Conservation (phyloP, 495 filamentous ascomycete genomes). For the Annulohypoxylon stygium region DNA sequence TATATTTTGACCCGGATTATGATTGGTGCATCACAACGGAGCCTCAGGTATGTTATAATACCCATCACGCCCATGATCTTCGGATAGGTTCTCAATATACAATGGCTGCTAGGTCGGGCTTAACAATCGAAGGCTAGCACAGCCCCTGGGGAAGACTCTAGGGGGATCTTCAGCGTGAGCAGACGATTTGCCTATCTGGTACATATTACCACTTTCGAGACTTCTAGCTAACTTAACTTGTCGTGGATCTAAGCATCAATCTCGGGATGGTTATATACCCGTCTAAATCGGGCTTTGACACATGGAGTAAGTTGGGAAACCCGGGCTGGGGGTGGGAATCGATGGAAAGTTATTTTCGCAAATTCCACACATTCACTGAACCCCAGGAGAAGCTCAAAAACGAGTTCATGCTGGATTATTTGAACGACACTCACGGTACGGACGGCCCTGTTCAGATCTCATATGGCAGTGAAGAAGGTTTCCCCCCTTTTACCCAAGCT, state of each 20-base stretch:
- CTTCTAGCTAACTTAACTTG: neutral
- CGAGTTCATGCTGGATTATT: constrained; percentile 19
- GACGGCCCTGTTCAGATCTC: constrained; percentile 15
- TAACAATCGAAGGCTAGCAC: constrained; percentile 10
- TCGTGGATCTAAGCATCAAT: constrained; percentile 4
- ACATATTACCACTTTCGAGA: neutral
- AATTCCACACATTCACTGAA: constrained; percentile 37
- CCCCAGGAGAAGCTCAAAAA: constrained; percentile 19
- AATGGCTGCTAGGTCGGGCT: neutral
- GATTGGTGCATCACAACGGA: constrained; percentile 27
- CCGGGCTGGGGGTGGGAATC: constrained; percentile 48
- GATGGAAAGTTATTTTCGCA: constrained; percentile 42
- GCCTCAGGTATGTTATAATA: constrained; percentile 14
- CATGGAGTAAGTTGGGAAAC: constrained; percentile 69
- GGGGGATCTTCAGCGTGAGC: constrained; percentile 24
- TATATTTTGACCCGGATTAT: constrained; percentile 15
- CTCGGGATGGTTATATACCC: constrained; percentile 22
- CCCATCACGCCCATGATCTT: neutral
- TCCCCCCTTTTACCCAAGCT: constrained; percentile 9
- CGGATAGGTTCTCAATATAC: neutral
- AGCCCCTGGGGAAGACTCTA: constrained; percentile 19
- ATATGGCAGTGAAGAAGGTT: constrained; percentile 13
- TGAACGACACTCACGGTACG: constrained; percentile 9
- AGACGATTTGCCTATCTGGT: neutral
- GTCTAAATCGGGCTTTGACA: constrained; percentile 57